Evolutionary conservation across 176 grass and related monocot species (phyloP), one percentile per base, ranked within the genome.

Genomic region (Rhynchospora breviuscula): DNA sequence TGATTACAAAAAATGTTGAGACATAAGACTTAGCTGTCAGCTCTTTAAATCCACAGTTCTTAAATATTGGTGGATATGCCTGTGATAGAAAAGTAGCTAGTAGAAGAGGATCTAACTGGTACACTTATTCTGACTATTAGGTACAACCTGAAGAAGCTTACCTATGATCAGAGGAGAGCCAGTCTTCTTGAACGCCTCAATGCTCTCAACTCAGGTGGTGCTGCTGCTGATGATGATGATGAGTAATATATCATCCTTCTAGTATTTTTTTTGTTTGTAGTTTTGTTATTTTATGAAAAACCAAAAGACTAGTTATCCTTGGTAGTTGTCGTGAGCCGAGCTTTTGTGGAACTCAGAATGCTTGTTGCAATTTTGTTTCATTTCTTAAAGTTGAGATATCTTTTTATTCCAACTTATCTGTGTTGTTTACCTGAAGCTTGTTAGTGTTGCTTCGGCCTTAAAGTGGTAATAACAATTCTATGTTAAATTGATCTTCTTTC

Each of bases 81-180:
- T 2, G 4, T 40, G 35, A 40, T 40, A 40, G 35, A 5, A 40
- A 40, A 40, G 26, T 29, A 29, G 26, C 35, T 40, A 40, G 2
- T 40, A 40, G 35, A 40, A 40, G 3, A 40, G 35, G 35, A 40
- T 72, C 12, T 26, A 51, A 40, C 26, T 11, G 45, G 19, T 70
- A 11, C 23, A 51, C 62, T 52, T n/a, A 12, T 17, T 63, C 7
- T 77, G 43, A 81, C n/a, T 21, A 70, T 25, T 63, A 97, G 94
- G 80, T 97, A 71, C 75, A 97, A 94, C 80, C 65, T 88, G 13
- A 97, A 97, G 90, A 97, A 94, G 83, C 91, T 97, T 25, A 92
- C 94, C 4, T 97, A 94, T 3, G 94, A 94, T 33, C 75, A 97
- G 85, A 92, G 94, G 87, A 97, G 90, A 86, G 94, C 91, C 18